These are phyloP conservation scores for Panicum miliaceum DNA, from an alignment of 176 grass and related monocot genomes.

Conservation along the genomic window DNA sequence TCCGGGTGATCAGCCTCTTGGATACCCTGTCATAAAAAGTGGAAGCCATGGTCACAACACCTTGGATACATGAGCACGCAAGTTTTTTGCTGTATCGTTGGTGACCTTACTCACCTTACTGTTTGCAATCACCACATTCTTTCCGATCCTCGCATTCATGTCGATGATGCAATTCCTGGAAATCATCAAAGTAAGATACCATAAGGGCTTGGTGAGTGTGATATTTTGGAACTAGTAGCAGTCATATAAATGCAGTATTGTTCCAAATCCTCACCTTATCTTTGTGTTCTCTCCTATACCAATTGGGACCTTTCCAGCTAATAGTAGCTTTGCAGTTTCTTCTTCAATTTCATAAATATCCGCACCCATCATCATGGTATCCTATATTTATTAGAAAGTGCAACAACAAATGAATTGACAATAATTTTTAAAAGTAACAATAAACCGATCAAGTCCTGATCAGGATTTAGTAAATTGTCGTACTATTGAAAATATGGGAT, in stretches of 20 bases:
- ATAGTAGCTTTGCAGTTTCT: slow-evolving; percentile 52
- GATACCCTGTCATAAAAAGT: slow-evolving; percentile 52
- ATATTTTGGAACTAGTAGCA: not conserved
- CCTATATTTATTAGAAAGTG: slow-evolving; percentile 42
- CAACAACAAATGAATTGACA: not conserved
- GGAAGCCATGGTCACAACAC: slow-evolving; percentile 6
- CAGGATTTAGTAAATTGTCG: not conserved
- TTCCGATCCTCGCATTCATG: slow-evolving; percentile 76
- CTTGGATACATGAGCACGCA: not conserved
- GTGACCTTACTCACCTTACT: slow-evolving; percentile 40
- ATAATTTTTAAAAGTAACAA: not conserved
- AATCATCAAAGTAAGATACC: not conserved
- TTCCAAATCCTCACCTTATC: slow-evolving; percentile 55
- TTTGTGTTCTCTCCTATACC: slow-evolving; percentile 76
- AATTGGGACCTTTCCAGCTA: slow-evolving; percentile 60
- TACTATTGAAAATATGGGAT: not conserved
- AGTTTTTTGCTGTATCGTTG: not conserved
- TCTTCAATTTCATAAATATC: slow-evolving; percentile 68
- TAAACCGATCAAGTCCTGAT: not conserved
- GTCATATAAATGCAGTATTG: not conserved
- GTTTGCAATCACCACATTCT: slow-evolving; percentile 60
- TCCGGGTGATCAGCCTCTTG: slow-evolving; percentile 64
- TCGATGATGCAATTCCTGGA: slow-evolving; percentile 86
- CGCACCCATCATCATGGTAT: slow-evolving; percentile 85
- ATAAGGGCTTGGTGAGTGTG: not conserved